These are phyloP conservation scores for Chaetomidium leptoderma DNA, from an alignment of 495 filamentous ascomycete genomes.

Conservation along the genomic window DNA sequence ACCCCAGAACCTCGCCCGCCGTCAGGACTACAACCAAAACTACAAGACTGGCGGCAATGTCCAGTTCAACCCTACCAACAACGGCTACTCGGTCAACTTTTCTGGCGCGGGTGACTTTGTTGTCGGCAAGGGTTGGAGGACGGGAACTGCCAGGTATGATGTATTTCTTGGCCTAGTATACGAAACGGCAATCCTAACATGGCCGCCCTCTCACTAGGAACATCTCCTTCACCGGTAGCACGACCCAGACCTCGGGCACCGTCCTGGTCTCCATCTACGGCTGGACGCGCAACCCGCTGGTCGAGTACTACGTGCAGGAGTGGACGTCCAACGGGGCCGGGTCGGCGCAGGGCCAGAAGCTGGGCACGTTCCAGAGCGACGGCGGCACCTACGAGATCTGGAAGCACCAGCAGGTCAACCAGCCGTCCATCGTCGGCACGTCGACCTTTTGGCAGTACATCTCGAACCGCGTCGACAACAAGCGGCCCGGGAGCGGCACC, in stretches of 20 bases:
- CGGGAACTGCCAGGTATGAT: constrained; percentile 44
- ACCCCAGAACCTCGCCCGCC: constrained; percentile 26
- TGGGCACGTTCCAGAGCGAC: constrained; percentile 52
- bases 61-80: constrained; percentile 25
- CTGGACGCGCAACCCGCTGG: constrained; percentile 56
- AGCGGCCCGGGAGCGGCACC: constrained; percentile 38
- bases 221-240: constrained; percentile 25
- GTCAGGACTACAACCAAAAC: constrained; percentile 40
- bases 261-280: constrained; percentile 43
- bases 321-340: constrained; percentile 55
- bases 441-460: constrained; percentile 59
- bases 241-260: constrained; percentile 18
- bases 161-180: background rate
- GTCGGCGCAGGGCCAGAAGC: constrained; percentile 32
- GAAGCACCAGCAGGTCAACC: constrained; percentile 48
- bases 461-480: constrained; percentile 46
- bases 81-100: constrained; percentile 37
- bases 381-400: constrained; percentile 57
- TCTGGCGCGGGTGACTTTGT: constrained; percentile 53
- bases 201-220: constrained; percentile 15
- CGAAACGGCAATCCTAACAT: background rate
- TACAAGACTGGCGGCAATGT: constrained; percentile 37
- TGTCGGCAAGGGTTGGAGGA: constrained; percentile 56
- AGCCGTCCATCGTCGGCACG: constrained; percentile 55
- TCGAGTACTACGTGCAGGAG: constrained; percentile 64